Evolutionary conservation across 768 basidiomycete species (phyloP), one percentile per base, ranked within the genome.

Genomic region (Phanerodontia chrysosporium): DNA sequence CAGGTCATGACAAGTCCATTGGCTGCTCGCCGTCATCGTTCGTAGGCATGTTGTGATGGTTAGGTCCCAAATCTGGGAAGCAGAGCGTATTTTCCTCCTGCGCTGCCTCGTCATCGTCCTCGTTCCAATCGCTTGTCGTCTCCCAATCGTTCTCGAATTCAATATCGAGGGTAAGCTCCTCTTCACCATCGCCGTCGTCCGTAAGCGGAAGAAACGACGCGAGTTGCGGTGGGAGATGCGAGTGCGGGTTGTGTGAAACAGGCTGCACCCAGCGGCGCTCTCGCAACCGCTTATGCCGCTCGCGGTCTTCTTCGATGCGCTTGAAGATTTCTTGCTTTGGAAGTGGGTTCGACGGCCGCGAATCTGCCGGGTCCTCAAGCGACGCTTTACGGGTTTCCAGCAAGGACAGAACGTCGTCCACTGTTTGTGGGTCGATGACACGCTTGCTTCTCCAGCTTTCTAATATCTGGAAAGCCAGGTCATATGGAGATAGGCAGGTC

Each of bases 181-280:
- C 81, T 45, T 80, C 80, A 0, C 82, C 83, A 52, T 81, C 80
- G 14, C 69, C 74, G 1, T 78, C 69, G 45, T 80, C 81, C 8
- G 79, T 76, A 22, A 87, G 70, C 1, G 86, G 86, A 58, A 85
- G 71, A 69, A 88, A 87, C 32, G 81, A 82, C 8, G 84, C 81
- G 4, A 87, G 73, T 25, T 75, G 80, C 39, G 36, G 80, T 68
- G 58, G 77, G 49, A 67, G 57, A 59, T 76, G 70, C 1, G 76
- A 72, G 13, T 76, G 67, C 22, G 76, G 75, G 49, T 77, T 79
- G 61, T 84, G 85, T 3, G 84, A 79, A 9, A 85, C 77, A 1
- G 87, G 86, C 67, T 92, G 90, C n/a, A 91, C 90, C 94, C 94
- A 96, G 45, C 93, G 84, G 36, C 90, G 83, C 70, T 96, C 94